Base-by-base conservation (phyloP, 768 basidiomycete species). In the Amanita phalloides region DNA sequence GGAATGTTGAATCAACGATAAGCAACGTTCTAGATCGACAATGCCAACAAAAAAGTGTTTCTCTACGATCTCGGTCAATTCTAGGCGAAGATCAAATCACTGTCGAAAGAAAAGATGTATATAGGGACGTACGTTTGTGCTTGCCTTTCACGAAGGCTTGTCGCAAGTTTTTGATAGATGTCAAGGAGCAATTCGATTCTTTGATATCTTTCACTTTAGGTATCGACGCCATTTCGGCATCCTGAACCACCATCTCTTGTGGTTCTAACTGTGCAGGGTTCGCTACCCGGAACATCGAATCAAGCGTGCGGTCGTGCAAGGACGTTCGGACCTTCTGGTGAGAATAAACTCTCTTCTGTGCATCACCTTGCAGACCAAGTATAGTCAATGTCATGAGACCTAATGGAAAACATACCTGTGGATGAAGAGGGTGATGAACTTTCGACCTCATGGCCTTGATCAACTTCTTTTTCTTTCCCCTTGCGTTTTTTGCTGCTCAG, bases 251-350 rank as follows among this genome's bases (percentile, higher is more conserved):
- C 10, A 13, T 10, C 2, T 36, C 17, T 23, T 43, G 32, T 9
- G 41, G 49, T 46, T 42, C 55, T 20, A 55, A 46, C 44, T 72
- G 77, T 5, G 74, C 70, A 3, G 81, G 77, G 55, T 82, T 79
- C 21, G 68, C 60, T 8, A 87, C 72, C 1, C 85, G 84, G 55
- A 97, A 87, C 90, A 97, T 96, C 0, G 92, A 92, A 61, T 98
- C 95, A 13, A 99, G 76, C 0, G 94, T 98, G 33, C 94, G 81
- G 53, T 94, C 89, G 41, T 84, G 73, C 7, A 84, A 68, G 8
- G 92, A 95, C 2, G 90, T 93, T 51, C 95, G 81, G 48, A 97
- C 88, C 76, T 96, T 95, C 64, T 93, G 82, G 23, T 97, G 86
- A 2, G 94, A 84, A 50, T 78, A 74, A 0, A 73, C 62, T 61